These are phyloP conservation scores for Phytophthora constricta DNA, from an alignment of 352 stramenopile genomes.

Conservation along the genomic window DNA sequence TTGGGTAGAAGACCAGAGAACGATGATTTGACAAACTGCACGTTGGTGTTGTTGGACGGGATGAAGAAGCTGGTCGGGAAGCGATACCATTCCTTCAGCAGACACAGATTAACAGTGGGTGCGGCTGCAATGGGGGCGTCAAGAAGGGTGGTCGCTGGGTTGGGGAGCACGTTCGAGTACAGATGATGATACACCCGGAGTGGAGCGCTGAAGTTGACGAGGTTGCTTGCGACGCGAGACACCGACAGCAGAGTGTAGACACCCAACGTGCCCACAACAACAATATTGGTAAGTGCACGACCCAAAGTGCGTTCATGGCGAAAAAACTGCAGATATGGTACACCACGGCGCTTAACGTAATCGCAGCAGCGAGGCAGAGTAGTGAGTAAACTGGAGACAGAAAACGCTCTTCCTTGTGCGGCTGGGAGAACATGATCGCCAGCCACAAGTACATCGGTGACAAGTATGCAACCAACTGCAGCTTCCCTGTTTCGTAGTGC, in stretches of 20 bases:
- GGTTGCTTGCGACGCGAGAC: slow-evolving; percentile 68
- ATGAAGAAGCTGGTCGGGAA: slow-evolving; percentile 97
- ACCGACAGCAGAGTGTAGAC: slow-evolving; percentile 63
- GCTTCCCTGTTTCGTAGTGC: slow-evolving; percentile 38
- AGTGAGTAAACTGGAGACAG: slow-evolving; percentile 95
- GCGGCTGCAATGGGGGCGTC: slow-evolving; percentile 9
- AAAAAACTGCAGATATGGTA: slow-evolving; percentile 42
- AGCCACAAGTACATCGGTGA: slow-evolving; percentile 92
- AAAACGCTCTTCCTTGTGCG: slow-evolving; percentile 99
- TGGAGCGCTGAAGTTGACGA: slow-evolving; percentile 76
- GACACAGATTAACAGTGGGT: slow-evolving; percentile 79
- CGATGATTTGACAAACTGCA: slow-evolving; percentile 93
- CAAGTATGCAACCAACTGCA: slow-evolving; percentile 53
- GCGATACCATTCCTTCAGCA: slow-evolving; percentile 98
- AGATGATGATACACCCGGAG: slow-evolving; percentile 77
- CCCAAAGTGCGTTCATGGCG: slow-evolving; percentile 29
- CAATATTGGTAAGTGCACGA: slow-evolving; percentile 23
- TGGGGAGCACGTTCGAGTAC: slow-evolving; percentile 63
- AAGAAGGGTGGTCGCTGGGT: slow-evolving; percentile 30
- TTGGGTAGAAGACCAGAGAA: slow-evolving; percentile 96
- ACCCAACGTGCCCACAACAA: slow-evolving; percentile 47
- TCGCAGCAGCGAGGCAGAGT: neutral
- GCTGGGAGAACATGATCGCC: slow-evolving; percentile 91
- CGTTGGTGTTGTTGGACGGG: slow-evolving; percentile 72
- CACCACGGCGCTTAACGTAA: neutral